These are phyloP conservation scores for Furcasterigmium furcatum DNA, from an alignment of 2,329 filamentous ascomycete species.

Conservation along the genomic window DNA sequence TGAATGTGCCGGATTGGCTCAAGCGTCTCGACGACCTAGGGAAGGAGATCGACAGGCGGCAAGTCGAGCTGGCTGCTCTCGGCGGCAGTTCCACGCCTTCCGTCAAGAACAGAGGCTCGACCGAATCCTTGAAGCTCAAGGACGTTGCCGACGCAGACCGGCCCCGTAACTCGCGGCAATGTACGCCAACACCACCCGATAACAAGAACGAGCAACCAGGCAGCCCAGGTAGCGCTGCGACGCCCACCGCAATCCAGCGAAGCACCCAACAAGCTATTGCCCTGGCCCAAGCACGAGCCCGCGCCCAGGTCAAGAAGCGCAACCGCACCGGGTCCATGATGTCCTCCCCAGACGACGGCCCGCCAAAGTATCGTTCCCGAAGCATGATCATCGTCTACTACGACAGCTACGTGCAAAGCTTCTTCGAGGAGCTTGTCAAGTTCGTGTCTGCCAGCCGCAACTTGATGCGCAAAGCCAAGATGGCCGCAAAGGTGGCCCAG, in stretches of 20 bases:
- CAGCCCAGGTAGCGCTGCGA: conserved; percentile 26
- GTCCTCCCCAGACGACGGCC: conserved; percentile 42
- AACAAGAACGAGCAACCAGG: conserved; percentile 14
- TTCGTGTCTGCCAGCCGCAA: conserved; percentile 79
- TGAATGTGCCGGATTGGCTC: conserved; percentile 58
- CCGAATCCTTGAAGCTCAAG: conserved; percentile 48
- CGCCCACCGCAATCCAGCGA: conserved; percentile 29
- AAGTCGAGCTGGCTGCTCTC: conserved; percentile 55
- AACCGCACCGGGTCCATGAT: conserved; percentile 49
- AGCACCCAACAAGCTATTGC: conserved; percentile 42
- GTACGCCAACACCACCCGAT: conserved; percentile 9
- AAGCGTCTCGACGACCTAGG: conserved; percentile 57
- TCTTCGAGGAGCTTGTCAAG: conserved; percentile 79
- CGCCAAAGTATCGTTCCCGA: conserved; percentile 62
- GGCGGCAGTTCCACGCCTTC: conserved; percentile 33
- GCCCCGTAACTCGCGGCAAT: conserved; percentile 3
- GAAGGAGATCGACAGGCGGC: conserved; percentile 57
- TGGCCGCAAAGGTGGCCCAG: conserved; percentile 71
- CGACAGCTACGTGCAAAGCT: conserved; percentile 79
- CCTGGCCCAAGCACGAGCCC: conserved; percentile 40
- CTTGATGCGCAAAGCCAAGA: conserved; percentile 81
- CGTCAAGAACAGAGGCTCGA: conserved; percentile 48
- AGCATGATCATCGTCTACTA: conserved; percentile 88
- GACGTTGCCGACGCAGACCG: conserved; percentile 25
- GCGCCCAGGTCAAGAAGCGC: conserved; percentile 45